Evolutionary conservation across 2,329 filamentous ascomycete genomes (phyloP).

Genomic region (Escovopsis sp.): DNA sequence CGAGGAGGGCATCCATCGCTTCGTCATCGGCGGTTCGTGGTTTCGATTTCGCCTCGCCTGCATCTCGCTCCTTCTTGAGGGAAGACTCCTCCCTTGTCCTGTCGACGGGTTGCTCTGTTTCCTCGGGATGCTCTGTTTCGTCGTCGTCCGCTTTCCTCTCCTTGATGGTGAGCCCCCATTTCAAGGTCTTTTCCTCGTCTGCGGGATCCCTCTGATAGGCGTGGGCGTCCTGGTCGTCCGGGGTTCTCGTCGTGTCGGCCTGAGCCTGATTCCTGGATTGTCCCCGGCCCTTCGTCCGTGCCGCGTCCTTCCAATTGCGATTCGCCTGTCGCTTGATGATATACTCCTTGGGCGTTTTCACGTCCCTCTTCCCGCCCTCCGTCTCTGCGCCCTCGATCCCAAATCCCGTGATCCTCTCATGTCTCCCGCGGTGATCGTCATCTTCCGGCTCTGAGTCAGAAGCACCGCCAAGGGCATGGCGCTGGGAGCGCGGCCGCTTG

Average conservation of each 20-base stretch:
- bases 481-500: slow-evolving; percentile 28
- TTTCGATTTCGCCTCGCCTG: slow-evolving; percentile 1
- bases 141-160: slow-evolving; percentile 32
- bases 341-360: slow-evolving; percentile 21
- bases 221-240: slow-evolving; percentile 23
- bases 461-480: slow-evolving; percentile 25
- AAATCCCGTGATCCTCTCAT: slow-evolving; percentile 36
- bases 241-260: too few relatives aligned
- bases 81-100: not conserved
- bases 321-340: slow-evolving; percentile 45
- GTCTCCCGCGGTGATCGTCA: slow-evolving; percentile 14
- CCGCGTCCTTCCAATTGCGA: slow-evolving; percentile 45
- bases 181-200: slow-evolving; percentile 38
- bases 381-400: slow-evolving; percentile 27
- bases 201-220: slow-evolving; percentile 20
- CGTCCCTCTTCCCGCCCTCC: slow-evolving; percentile 20
- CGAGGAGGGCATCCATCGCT: slow-evolving; percentile 53
- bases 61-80: slow-evolving; percentile 1
- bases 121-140: slow-evolving; percentile 13
- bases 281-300: slow-evolving; percentile 23
- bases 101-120: slow-evolving; percentile 30
- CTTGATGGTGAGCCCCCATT: slow-evolving; percentile 35
- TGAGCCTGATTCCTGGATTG: slow-evolving; percentile 42
- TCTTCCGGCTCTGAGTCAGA: slow-evolving; percentile 28
- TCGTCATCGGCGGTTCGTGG: slow-evolving; percentile 26